Base-by-base conservation (phyloP, 768 basidiomycete species). In the Lactarius tabidus region DNA sequence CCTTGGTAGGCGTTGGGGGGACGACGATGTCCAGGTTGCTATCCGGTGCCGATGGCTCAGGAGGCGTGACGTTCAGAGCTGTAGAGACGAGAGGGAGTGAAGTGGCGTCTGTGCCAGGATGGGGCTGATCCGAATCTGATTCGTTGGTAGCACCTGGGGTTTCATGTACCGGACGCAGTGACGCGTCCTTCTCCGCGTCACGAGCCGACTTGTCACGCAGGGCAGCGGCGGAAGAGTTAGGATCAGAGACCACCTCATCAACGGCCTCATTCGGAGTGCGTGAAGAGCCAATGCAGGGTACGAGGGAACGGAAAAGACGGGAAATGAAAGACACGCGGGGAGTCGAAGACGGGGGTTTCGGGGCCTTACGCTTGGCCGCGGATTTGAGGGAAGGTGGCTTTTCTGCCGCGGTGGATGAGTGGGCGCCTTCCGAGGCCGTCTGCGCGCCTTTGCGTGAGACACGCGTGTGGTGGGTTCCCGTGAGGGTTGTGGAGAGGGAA, bases 281-380 rank as follows among this genome's bases (percentile, higher is more conserved):
- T 23, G 80, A 83, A 26, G 84, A 79, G n/a, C 82, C 79, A 55
- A 88, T 76, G 66, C 89, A 91, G 38, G 89, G 89, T 57, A 90
- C 80, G 60, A 90, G 80, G 65, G 82, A 80, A 67, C 79, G 83
- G 59, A 90, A 72, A 63, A 90, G 76, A 72, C 80, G 84, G 59
- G 83, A 81, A 64, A 88, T 74, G 70, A 89, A 81, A 28, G 86
- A 84, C 59, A 80, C 56, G 77, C 77, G 81, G 81, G 68, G 76
- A 69, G 72, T 72, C 64, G 60, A 75, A 71, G 59, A 71, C 63
- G 67, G 76, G 72, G 72, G 69, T 10, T 62, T 71, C 70, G 59
- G 67, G 70, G 15, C 69, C 69, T 59, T 65, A 65, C 62, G 65
- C 23, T 68, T 69, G 56, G 45, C 67, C 54, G 69, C 60, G 48